Base-by-base conservation (phyloP, 2,329 filamentous ascomycete species). In the Berkeleyomyces basicola region DNA sequence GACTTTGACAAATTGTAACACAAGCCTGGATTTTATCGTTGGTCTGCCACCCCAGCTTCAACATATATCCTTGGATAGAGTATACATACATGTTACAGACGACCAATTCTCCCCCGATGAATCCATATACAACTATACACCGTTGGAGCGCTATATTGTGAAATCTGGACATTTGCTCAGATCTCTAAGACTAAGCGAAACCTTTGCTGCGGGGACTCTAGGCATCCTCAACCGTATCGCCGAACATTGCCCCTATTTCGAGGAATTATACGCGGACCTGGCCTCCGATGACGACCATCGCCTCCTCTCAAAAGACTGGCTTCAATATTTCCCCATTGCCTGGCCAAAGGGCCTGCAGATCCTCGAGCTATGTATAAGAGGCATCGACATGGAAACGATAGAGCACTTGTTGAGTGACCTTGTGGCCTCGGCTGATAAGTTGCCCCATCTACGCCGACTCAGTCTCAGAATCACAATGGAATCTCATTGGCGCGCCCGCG, bases 331-430 rank as follows among this genome's bases (percentile, higher is more conserved):
- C 36, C 44, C 42, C 14, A 47, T 59, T 14, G 81, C 78, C 0
- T 97, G 92, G 92, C 91, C 92, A 1, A 70, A 77, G 4, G 83
- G 78, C 4, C 77, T 97, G 1, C 82, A 84, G 61, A 76, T 79
- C 2, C 77, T 97, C 55, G 86, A 92, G 69, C 77, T 96, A 63
- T 79, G 86, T 65, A 78, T 96, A 65, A 83, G 88, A 43, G 86
- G 89, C 67, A 91, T 87, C 84, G 79, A 80, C 10, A 78, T 82
- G 0, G 78, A 80, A 42, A 82, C 84, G 0, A 90, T 90, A 0
- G 83, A 88, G 67, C 83, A 82, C 63, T 88, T 96, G 68, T 87
- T 96, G 67, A 79, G 82, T 47, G 93, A 89, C 14, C 76, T 97
- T 1, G 80, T 92, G 31, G 79, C 90, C 64, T 83, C 82, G 59